A percentile compares a stretch with the other conserved stretches of the same genome.
phyloP scores from a whole-genome alignment of 2,329 filamentous ascomycete species.

The Cryphonectria parasitica region DNA sequence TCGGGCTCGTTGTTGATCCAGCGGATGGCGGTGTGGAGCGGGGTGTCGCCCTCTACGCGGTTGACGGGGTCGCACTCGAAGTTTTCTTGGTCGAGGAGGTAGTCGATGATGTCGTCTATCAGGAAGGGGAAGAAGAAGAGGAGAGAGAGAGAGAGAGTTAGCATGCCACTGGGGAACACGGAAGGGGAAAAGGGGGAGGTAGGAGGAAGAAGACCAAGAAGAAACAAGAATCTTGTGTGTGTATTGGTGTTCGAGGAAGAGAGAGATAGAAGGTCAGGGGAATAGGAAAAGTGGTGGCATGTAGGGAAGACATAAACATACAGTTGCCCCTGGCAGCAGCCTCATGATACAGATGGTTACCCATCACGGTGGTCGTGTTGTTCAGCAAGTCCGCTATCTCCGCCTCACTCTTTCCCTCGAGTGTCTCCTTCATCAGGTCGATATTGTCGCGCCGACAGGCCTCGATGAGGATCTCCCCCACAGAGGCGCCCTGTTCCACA shows the following conservation, averaged over 20 bases:
- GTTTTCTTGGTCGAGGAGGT: conserved; percentile 79
- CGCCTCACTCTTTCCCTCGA: conserved; percentile 64
- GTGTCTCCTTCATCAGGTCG: conserved; percentile 77
- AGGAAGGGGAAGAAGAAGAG: background rate
- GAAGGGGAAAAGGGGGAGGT: too few species aligned
- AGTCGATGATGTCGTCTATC: conserved; percentile 77
- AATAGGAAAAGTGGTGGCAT: background rate
- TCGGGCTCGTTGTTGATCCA: conserved; percentile 72
- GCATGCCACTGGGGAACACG: too few species aligned
- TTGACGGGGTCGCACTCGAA: conserved; percentile 83
- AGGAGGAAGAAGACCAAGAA: background rate
- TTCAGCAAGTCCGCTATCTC: conserved; percentile 82
- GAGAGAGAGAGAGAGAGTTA: too few species aligned
- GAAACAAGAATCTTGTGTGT: background rate
- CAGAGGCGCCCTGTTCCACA: conserved; percentile 74
- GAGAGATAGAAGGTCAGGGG: conserved; percentile 1
- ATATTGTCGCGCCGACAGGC: conserved; percentile 92
- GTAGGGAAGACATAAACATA: conserved; percentile 48
- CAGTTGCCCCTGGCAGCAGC: conserved; percentile 86
- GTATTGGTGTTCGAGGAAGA: background rate
- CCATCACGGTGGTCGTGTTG: conserved; percentile 80
- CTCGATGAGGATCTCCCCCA: conserved; percentile 85
- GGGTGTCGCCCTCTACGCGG: conserved; percentile 74
- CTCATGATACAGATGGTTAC: conserved; percentile 87
- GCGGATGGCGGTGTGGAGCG: conserved; percentile 76